Evolutionary conservation across 2,329 filamentous ascomycete genomes (phyloP), one percentile per base, ranked within the genome.

Genomic region (Colletotrichum eleusines): DNA sequence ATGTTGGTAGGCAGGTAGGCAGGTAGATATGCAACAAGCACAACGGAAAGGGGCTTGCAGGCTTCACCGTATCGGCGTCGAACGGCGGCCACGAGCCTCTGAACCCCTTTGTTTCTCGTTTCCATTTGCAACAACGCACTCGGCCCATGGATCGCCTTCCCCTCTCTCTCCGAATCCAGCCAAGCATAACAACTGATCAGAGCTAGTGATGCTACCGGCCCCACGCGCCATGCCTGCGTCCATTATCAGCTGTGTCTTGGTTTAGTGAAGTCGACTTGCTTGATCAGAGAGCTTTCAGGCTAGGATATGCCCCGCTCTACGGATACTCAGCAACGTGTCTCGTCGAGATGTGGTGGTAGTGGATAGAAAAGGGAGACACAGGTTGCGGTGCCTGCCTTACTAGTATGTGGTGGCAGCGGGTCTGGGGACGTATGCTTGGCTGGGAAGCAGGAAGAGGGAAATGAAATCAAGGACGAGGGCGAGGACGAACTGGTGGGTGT

Each of bases 31-130:
- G 7, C 46, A 31, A 26, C 44, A 12, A 46, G 53, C 26, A 26
- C 26, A 38, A 31, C 54, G 54, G 18, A 31, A 38, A 33, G 18
- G 26, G 23, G 14, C 9, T 33, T 38, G 26, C 26, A 66, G 18
- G 46, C 11, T 42, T 46, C 63, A 18, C 28, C 23, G n/a, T 14
- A 42, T 63, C 51, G 55, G 35, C 55, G 48, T 44, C 35, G 46
- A 58, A 5, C 12, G 16, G 14, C 35, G 40, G 53, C 51, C 44
- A 65, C 33, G 66, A 65, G 60, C 16, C 40, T 38, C 48, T 51
- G 42, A 35, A 35, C 35, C 51, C 61, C 26, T 65, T 69, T 69
- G 61, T 65, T 51, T 65, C 61, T 65, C 42, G 51, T 31, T 33
- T 28, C 59, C 18, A 18, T 63, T 20, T 35, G 23, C 46, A n/a